Percentiles rank a stretch among this genome's conserved stretches.
Evolutionary conservation across 192 early-diverging fungal species (phyloP).

Genomic region (Spizellomyces punctatus): DNA sequence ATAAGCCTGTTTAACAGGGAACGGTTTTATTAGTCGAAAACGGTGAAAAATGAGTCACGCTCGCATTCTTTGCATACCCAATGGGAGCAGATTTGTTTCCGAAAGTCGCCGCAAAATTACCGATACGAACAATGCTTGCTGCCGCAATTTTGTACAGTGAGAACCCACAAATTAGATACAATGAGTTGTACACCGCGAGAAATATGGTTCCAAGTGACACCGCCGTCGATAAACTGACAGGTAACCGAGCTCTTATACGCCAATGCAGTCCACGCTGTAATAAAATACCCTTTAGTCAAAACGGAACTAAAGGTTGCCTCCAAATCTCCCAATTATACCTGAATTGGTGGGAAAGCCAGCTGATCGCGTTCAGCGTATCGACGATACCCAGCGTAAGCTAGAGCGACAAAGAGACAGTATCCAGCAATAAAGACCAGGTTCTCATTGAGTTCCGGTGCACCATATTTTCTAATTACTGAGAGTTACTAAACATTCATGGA

Average conservation of each 20-base stretch:
- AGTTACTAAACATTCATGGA: neutral
- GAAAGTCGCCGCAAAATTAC: too few relatives aligned
- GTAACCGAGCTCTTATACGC: too few relatives aligned
- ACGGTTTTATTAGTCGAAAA: too few relatives aligned
- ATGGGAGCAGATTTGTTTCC: too few relatives aligned
- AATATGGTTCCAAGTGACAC: neutral
- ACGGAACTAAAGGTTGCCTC: neutral
- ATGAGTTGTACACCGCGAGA: constrained; percentile 9
- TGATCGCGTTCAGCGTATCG: constrained; percentile 24
- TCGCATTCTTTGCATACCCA: too few relatives aligned
- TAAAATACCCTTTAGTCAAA: too few relatives aligned
- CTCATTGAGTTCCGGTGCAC: constrained; percentile 27
- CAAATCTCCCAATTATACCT: neutral
- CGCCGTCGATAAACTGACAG: too few relatives aligned
- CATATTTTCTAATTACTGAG: neutral
- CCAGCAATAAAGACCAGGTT: constrained; percentile 4
- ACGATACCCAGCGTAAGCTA: constrained; percentile 14
- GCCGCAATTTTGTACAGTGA: neutral
- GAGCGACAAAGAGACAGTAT: constrained; percentile 6
- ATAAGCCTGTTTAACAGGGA: too few relatives aligned
- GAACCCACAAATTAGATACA: constrained; percentile 3
- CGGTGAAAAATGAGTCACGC: too few relatives aligned
- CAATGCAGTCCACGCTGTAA: too few relatives aligned
- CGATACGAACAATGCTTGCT: neutral
- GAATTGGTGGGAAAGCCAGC: constrained; percentile 21